phyloP scores from a whole-genome alignment of 2,329 filamentous ascomycete species.

The Nannizziopsis barbatae region DNA sequence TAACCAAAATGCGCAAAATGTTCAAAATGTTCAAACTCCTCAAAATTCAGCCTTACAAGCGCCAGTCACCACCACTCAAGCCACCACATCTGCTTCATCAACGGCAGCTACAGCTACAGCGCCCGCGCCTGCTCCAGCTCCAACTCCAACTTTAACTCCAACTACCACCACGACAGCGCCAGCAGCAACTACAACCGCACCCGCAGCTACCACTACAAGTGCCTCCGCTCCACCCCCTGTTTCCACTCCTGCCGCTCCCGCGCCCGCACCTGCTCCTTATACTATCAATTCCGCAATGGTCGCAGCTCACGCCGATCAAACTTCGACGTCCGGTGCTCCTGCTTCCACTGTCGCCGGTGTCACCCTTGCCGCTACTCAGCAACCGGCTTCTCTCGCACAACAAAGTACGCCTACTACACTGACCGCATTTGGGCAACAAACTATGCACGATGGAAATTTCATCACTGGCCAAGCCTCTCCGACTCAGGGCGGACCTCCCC shows the following conservation, averaged over 20 bases:
- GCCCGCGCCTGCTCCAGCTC: too few species aligned
- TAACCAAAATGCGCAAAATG: slow-evolving; percentile 16
- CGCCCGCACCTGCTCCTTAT: slow-evolving; percentile 26
- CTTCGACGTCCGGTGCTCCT: slow-evolving; percentile 24
- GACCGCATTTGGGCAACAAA: slow-evolving; percentile 24
- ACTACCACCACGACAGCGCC: slow-evolving; percentile 2
- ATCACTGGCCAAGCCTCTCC: slow-evolving; percentile 23
- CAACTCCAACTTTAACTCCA: too few species aligned
- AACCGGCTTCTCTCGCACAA: slow-evolving; percentile 17
- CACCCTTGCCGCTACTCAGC: slow-evolving; percentile 13
- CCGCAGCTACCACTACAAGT: slow-evolving; percentile 6
- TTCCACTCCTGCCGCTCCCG: background rate
- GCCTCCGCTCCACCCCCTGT: background rate
- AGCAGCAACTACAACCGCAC: too few species aligned
- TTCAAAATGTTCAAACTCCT: slow-evolving; percentile 16
- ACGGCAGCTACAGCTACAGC: background rate
- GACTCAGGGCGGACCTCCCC: slow-evolving; percentile 28
- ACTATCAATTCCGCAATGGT: slow-evolving; percentile 41
- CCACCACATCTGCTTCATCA: background rate
- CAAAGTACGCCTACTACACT: slow-evolving; percentile 20
- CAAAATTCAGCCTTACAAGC: slow-evolving; percentile 1
- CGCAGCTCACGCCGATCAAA: slow-evolving; percentile 31
- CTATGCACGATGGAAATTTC: slow-evolving; percentile 25
- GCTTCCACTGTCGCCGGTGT: background rate
- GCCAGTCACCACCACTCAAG: background rate